Percentiles rank a stretch among this genome's conserved stretches.
phyloP scores from a whole-genome alignment of 768 basidiomycete genomes.

The Floccularia luteovirens region DNA sequence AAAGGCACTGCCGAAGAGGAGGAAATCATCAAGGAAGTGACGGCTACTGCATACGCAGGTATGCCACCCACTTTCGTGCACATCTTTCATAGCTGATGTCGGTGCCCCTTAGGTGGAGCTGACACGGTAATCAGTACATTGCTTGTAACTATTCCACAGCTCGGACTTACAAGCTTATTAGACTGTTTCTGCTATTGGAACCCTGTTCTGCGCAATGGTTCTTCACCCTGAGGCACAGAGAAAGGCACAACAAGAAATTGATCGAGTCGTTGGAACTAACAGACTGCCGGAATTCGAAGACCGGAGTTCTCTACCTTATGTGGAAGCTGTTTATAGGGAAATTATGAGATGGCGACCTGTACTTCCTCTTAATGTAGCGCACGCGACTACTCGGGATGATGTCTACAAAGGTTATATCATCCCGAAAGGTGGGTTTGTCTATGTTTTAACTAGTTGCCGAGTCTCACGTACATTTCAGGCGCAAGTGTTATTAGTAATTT shows the following conservation, averaged over 20 bases:
- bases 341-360: conserved; percentile 13
- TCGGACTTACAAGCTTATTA: conserved; percentile 1
- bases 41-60: conserved; percentile 9
- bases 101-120: conserved; percentile 6
- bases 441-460: too few species aligned
- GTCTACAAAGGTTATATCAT: conserved; percentile 19
- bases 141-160: background rate
- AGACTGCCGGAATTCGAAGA: conserved; percentile 22
- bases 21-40: conserved; percentile 5
- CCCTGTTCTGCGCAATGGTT: conserved; percentile 22
- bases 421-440: conserved; percentile 13
- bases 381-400: conserved; percentile 17
- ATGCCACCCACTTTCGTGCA: background rate
- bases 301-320: conserved; percentile 17
- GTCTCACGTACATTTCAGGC: background rate
- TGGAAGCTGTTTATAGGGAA: conserved; percentile 14
- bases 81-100: background rate
- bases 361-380: conserved; percentile 13
- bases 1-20: conserved; percentile 2
- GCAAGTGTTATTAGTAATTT: background rate
- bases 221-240: conserved; percentile 20
- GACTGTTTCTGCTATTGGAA: conserved; percentile 9
- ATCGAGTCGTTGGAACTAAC: conserved; percentile 19
- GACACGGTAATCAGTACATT: conserved; percentile 7
- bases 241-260: conserved; percentile 26